Evolutionary conservation across 83 land plant species (phyloP).

Genomic region (Thuja plicata): DNA sequence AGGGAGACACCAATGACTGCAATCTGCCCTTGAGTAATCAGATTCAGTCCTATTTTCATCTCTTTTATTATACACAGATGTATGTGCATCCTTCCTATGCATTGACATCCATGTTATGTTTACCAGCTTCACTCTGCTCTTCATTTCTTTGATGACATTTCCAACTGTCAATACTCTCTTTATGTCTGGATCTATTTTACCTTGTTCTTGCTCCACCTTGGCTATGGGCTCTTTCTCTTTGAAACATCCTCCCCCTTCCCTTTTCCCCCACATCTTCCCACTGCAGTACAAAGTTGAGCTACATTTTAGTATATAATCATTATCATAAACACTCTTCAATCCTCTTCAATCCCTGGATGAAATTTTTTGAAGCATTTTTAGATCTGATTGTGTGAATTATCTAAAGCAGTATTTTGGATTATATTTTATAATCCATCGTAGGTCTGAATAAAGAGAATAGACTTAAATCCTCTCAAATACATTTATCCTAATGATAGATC

Average conservation of each 20-base stretch:
- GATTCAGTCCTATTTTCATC: neutral
- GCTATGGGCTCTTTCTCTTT: slow-evolving; percentile 10
- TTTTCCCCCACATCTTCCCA: slow-evolving; percentile 4
- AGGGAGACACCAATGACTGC: slow-evolving; percentile 17
- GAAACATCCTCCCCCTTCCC: slow-evolving; percentile 9
- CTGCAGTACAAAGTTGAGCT: neutral
- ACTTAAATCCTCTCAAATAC: too few species aligned
- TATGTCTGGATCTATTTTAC: neutral
- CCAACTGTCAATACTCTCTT: slow-evolving; percentile 16
- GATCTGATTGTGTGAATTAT: too few species aligned
- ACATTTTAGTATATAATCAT: too few species aligned
- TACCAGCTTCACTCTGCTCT: slow-evolving; percentile 33
- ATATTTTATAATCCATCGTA: too few species aligned
- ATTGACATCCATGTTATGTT: slow-evolving; percentile 81
- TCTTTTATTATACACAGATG: slow-evolving; percentile 38
- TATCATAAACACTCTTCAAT: too few species aligned
- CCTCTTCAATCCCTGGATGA: too few species aligned
- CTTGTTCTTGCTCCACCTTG: neutral
- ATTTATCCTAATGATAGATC: too few species aligned
- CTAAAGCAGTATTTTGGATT: too few species aligned
- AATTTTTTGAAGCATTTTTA: too few species aligned
- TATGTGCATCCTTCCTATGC: slow-evolving; percentile 84
- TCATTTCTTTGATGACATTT: slow-evolving; percentile 24
- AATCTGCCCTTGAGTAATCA: slow-evolving; percentile 11
- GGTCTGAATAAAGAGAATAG: too few species aligned